phyloP scores from a whole-genome alignment of 2,329 filamentous ascomycete genomes.

The Fusarium nematophilum region DNA sequence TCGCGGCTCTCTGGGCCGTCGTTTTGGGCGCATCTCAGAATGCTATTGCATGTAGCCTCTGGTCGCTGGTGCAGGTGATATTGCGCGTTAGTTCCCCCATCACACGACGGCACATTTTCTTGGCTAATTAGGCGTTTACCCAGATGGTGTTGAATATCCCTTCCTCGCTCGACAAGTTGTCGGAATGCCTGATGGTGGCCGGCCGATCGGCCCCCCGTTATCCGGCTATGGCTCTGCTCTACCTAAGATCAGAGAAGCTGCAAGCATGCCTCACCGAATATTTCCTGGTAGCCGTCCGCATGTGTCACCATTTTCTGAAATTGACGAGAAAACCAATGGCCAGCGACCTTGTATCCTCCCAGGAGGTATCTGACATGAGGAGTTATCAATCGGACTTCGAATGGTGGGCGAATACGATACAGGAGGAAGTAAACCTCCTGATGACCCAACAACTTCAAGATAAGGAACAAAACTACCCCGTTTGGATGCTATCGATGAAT shows the following conservation, averaged over 20 bases:
- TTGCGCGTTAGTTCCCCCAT: conserved; percentile 49
- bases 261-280: conserved; percentile 54
- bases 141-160: conserved; percentile 48
- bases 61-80: conserved; percentile 56
- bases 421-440: conserved; percentile 44
- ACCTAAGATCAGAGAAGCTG: conserved; percentile 51
- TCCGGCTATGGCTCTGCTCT: conserved; percentile 52
- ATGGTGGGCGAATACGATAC: conserved; percentile 50
- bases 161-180: conserved; percentile 53
- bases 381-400: conserved; percentile 49
- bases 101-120: not conserved
- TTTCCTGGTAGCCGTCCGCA: conserved; percentile 51
- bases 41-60: conserved; percentile 57
- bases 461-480: conserved; percentile 34
- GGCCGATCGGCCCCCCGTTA: conserved; percentile 55
- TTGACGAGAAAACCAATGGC: conserved; percentile 49
- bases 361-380: conserved; percentile 49
- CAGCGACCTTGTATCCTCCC: conserved; percentile 43
- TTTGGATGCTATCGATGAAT: conserved; percentile 31
- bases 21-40: conserved; percentile 57
- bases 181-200: conserved; percentile 53
- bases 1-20: conserved; percentile 52
- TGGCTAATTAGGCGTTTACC: no score
- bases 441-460: conserved; percentile 37
- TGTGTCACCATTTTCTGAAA: conserved; percentile 52